Evolutionary conservation across 140 eudicot genomes (phyloP), one percentile per base, ranked within the genome.

Genomic region (Senecio squalidus): DNA sequence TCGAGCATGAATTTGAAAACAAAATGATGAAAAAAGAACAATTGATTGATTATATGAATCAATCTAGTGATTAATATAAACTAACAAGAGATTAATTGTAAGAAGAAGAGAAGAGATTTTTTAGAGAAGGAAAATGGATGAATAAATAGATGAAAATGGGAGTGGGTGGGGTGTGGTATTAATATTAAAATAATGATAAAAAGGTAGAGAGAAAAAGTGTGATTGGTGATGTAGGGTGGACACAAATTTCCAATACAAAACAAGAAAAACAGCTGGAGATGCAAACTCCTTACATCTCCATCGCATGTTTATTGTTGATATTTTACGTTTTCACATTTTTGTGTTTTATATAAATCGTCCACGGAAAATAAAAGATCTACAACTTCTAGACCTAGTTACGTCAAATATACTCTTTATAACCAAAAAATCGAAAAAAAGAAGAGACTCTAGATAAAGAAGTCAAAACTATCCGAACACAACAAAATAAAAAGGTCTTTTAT

Each of bases 211-310:
- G 58, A 21, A 48, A 62, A 34, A 29, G 47, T 6, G 72, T 58
- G 81, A 60, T 62, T 50, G 52, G 13, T 40, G 58, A 69, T 43
- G 77, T 71, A 74, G 66, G 78, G 74, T 54, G 52, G 64, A 55
- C 55, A 66, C 34, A 49, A 54, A 55, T 15, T 72, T 63, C 20
- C 55, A 63, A 20, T 29, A 63, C 5, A 64, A 34, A 33, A 71
- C 77, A 71, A 71, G 56, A 0, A 54, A 25, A 43, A 69, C 77
- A 64, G 66, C 72, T 64, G 71, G 71, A 16, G 34, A 8, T 34
- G 52, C 55, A 64, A 3, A 16, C 20, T 14, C 33, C 9, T 15
- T 52, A 26, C 29, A 39, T 53, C 70, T 64, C 43, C 30, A 51
- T 64, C 43, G 41, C 44, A 26, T 60, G 55, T 43, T 60, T 17